Evolutionary conservation across 1,139 yeast genomes (phyloP), one percentile per base, ranked within the genome.

Genomic region (Petasospora fabianii): DNA sequence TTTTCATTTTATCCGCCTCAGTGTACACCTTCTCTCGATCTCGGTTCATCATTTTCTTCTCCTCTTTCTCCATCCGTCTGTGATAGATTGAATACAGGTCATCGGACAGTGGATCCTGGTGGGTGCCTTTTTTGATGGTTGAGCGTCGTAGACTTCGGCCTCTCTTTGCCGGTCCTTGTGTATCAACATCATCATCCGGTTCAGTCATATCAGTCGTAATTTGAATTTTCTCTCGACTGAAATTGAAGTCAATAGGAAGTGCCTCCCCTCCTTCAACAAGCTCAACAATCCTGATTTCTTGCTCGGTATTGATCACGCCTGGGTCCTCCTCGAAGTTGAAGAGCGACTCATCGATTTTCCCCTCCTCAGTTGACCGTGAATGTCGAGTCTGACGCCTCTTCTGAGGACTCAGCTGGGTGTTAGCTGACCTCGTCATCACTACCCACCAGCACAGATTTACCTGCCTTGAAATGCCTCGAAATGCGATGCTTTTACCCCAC

Each of bases 51-150:
- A 81, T 76, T 29, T 75, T 68, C 39, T 71, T 71, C 55, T 84
- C 95, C 43, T 80, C 83, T 39, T 77, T 75, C 45, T 73, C 75
- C 84, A 82, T 80, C 32, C 72, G 66, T 32, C 71, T 68, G 55
- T 83, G 90, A 51, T 77, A 80, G 0, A 64, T 51, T 2, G 55
- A 56, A 51, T 70, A 84, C 1, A 62, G 32, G 0, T 60, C 62
- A 43, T 79, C 84, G 0, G 59, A 49, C 14, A 83, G 60, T 3
- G 71, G 68, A 47, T 79, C 84, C 6, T 27, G 48, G 10, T 24
- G 15, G 19, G 29, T 28, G 3, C 30, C 36, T 16, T 35, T 42
- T 34, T 33, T 27, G 6, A 39, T 32, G 3, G 49, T 49, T 6
- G 49, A 38, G 24, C 30, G 43, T 14, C 54, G 34, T 15, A 42